Evolutionary conservation across 495 filamentous ascomycete genomes (phyloP).

Genomic region (Podospora australis): DNA sequence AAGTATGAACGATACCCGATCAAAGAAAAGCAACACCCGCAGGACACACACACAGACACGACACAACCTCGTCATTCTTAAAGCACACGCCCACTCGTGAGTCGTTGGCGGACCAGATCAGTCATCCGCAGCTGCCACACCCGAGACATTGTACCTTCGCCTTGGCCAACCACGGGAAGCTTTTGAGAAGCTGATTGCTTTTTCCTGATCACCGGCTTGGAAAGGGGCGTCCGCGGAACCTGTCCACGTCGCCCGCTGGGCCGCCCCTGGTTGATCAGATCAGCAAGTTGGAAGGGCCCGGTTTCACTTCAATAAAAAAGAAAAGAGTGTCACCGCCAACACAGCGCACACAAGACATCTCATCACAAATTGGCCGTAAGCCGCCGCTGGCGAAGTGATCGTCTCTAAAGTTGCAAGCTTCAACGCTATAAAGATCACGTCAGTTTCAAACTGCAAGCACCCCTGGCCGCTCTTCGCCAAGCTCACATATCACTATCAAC

Average conservation of each 20-base stretch:
- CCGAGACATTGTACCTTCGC: neutral
- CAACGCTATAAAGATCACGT: too few species aligned
- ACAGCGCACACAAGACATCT: too few species aligned
- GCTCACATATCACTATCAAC: too few species aligned
- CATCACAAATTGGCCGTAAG: too few species aligned
- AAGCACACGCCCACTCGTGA: neutral
- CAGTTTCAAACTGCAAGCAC: too few species aligned
- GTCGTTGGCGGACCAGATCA: too few species aligned
- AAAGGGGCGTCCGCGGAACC: neutral
- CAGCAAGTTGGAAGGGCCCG: neutral
- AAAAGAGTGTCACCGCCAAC: too few species aligned
- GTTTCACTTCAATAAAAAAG: too few species aligned
- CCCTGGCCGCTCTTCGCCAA: too few species aligned
- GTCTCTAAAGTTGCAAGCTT: too few species aligned
- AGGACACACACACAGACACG: neutral
- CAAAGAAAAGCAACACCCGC: neutral
- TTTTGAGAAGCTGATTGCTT: conserved; percentile 1
- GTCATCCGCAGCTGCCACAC: neutral
- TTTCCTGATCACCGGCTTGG: neutral
- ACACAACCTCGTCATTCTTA: neutral
- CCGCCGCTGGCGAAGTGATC: too few species aligned
- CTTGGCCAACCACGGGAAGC: neutral
- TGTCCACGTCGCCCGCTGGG: conserved; percentile 3
- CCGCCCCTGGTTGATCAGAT: neutral
- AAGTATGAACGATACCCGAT: neutral